Percentiles rank a stretch among this genome's conserved stretches.
Conservation (phyloP, 208 protist species). For the Wallacemonas rigidus region DNA sequence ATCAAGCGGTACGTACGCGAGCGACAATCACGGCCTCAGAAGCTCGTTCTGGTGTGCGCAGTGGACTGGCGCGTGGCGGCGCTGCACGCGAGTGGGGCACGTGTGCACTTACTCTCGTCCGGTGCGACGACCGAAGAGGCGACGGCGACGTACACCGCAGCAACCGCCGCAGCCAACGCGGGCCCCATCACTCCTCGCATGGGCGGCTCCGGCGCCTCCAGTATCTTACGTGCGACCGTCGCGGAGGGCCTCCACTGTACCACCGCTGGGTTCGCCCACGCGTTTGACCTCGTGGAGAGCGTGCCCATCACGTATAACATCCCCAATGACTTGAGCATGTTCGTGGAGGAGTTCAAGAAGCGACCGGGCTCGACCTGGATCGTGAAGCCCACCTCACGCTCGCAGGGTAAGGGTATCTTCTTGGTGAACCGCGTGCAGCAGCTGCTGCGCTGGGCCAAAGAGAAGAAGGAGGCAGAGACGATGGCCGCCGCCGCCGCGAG, state of each 20-base stretch:
- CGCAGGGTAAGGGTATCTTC: slow-evolving; percentile 97
- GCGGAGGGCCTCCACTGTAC: slow-evolving; percentile 6
- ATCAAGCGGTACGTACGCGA: slow-evolving; percentile 90
- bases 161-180: neutral
- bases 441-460: slow-evolving; percentile 77
- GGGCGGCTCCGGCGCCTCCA: neutral
- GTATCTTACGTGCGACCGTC: neutral
- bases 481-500: slow-evolving; percentile 18
- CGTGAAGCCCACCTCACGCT: slow-evolving; percentile 93
- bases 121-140: slow-evolving; percentile 24
- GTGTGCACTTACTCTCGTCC: slow-evolving; percentile 1
- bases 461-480: slow-evolving; percentile 63
- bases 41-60: slow-evolving; percentile 42
- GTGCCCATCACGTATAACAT: slow-evolving; percentile 95
- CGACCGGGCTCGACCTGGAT: slow-evolving; percentile 92
- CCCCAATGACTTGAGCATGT: slow-evolving; percentile 93
- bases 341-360: slow-evolving; percentile 94
- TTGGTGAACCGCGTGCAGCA: slow-evolving; percentile 93
- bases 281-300: slow-evolving; percentile 74
- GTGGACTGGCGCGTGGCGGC: slow-evolving; percentile 47
- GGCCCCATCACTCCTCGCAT: neutral
- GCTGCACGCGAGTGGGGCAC: slow-evolving; percentile 17
- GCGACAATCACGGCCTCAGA: slow-evolving; percentile 29
- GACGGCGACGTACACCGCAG: slow-evolving; percentile 16
- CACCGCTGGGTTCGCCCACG: slow-evolving; percentile 17